phyloP scores from a whole-genome alignment of 768 basidiomycete species.

The Leccinellum albellum region DNA sequence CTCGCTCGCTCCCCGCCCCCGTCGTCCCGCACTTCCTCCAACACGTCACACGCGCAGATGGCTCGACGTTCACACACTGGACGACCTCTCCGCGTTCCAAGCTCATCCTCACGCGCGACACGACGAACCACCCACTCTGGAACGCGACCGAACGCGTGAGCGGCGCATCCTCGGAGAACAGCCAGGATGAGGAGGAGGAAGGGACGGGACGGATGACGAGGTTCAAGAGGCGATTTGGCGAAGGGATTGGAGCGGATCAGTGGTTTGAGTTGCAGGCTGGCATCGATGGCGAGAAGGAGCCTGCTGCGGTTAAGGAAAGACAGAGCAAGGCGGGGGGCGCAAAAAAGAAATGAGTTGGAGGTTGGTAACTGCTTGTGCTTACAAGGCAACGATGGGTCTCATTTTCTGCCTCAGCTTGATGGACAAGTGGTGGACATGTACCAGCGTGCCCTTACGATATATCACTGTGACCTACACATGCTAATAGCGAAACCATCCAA shows the following conservation, averaged over 20 bases:
- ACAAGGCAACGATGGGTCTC: not conserved
- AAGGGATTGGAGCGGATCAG: slow-evolving; percentile 38
- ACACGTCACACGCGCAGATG: slow-evolving; percentile 81
- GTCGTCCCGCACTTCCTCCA: slow-evolving; percentile 85
- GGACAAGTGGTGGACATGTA: not conserved
- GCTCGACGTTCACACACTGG: slow-evolving; percentile 83
- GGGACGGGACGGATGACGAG: slow-evolving; percentile 76
- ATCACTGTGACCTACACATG: not conserved
- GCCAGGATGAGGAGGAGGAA: slow-evolving; percentile 62
- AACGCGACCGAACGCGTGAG: slow-evolving; percentile 58
- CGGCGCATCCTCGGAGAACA: slow-evolving; percentile 42
- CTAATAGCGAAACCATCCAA: not conserved
- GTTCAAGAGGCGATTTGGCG: slow-evolving; percentile 72
- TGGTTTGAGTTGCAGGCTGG: slow-evolving; percentile 27
- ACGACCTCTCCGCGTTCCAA: slow-evolving; percentile 81
- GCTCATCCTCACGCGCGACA: slow-evolving; percentile 78
- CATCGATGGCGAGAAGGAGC: slow-evolving; percentile 27
- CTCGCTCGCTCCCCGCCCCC: slow-evolving; percentile 71
- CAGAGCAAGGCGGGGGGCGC: slow-evolving; percentile 8
- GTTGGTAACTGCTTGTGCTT: not conserved
- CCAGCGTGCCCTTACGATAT: not conserved
- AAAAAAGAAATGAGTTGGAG: slow-evolving; percentile 18
- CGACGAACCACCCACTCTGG: slow-evolving; percentile 87
- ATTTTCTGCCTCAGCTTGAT: not conserved
- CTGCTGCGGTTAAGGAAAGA: slow-evolving; percentile 22